These are phyloP conservation scores for Daldinia sp. DNA, from an alignment of 2,329 filamentous ascomycete species.

Conservation along the genomic window DNA sequence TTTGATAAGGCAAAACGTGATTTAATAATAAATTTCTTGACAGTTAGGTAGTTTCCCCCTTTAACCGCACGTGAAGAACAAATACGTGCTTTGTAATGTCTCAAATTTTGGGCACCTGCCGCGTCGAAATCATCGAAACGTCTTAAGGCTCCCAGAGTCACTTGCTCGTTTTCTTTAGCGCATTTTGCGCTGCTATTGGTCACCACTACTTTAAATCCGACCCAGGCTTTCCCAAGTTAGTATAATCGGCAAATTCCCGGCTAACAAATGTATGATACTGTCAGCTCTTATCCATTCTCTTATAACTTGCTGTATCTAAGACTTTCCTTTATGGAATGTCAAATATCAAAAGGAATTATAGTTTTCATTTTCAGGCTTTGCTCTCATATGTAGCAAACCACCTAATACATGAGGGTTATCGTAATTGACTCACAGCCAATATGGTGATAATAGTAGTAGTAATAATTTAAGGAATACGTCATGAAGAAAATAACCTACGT, in stretches of 20 bases:
- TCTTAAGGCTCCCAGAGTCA: slow-evolving; percentile 25
- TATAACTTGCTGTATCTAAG: neutral
- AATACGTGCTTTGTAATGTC: slow-evolving; percentile 30
- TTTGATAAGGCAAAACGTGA: slow-evolving; percentile 15
- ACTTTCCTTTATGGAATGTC: neutral
- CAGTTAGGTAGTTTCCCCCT: neutral
- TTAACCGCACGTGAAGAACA: slow-evolving; percentile 2
- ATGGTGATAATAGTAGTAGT: neutral
- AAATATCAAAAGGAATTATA: neutral
- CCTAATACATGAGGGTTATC: neutral
- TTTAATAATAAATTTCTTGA: neutral
- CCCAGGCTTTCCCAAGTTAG: slow-evolving; percentile 21
- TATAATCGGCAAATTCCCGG: slow-evolving; percentile 34
- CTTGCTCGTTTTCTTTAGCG: slow-evolving; percentile 14
- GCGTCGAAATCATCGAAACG: slow-evolving; percentile 31
- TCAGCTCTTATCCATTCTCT: no score
- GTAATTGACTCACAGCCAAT: neutral
- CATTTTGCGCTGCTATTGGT: slow-evolving; percentile 24
- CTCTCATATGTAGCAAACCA: neutral
- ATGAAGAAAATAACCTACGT: neutral
- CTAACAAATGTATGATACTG: neutral
- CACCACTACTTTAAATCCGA: slow-evolving; percentile 8
- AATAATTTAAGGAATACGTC: neutral
- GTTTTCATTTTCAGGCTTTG: neutral
- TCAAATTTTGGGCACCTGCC: slow-evolving; percentile 33